A percentile compares a stretch with the other conserved stretches of the same genome.
Evolutionary conservation across 192 early-diverging fungal species (phyloP).

Genomic region (Lunasporangiospora selenospora): DNA sequence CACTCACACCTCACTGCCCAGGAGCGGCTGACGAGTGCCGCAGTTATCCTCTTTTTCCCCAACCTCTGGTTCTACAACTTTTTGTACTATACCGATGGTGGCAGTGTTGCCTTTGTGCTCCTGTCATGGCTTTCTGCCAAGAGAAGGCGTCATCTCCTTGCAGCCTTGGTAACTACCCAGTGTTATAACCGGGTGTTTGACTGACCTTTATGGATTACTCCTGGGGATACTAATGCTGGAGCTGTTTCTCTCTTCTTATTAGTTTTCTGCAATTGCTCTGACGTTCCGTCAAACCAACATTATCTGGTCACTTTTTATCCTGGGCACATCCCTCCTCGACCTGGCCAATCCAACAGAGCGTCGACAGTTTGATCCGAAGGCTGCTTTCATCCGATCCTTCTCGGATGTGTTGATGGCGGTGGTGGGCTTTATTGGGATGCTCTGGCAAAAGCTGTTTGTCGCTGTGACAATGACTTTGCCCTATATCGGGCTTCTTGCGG

Average conservation of each 20-base stretch:
- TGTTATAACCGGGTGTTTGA: background rate
- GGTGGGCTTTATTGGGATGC: constrained; percentile 19
- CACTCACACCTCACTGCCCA: constrained; percentile 35
- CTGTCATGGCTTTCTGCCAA: constrained; percentile 65
- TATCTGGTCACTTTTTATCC: constrained; percentile 83
- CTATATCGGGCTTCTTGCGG: constrained; percentile 52
- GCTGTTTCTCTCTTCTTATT: constrained; percentile 5
- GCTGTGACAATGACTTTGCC: constrained; percentile 50
- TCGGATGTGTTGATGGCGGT: constrained; percentile 14
- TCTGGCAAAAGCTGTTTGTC: constrained; percentile 9
- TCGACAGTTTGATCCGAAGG: constrained; percentile 36
- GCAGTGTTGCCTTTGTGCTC: constrained; percentile 83
- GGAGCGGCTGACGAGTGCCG: constrained; percentile 26
- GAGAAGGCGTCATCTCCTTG: constrained; percentile 48
- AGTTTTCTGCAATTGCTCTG: constrained; percentile 53
- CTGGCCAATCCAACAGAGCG: constrained; percentile 12
- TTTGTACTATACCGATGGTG: constrained; percentile 93
- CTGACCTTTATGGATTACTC: background rate
- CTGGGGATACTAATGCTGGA: background rate
- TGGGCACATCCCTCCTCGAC: constrained; percentile 52
- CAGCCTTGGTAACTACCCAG: constrained; percentile 61
- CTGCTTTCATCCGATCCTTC: constrained; percentile 16
- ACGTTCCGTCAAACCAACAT: constrained; percentile 94
- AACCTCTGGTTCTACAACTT: constrained; percentile 85
- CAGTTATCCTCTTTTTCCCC: constrained; percentile 74